Evolutionary conservation across 306 rosid genomes (phyloP).

Genomic region (Fragaria iinumae): DNA sequence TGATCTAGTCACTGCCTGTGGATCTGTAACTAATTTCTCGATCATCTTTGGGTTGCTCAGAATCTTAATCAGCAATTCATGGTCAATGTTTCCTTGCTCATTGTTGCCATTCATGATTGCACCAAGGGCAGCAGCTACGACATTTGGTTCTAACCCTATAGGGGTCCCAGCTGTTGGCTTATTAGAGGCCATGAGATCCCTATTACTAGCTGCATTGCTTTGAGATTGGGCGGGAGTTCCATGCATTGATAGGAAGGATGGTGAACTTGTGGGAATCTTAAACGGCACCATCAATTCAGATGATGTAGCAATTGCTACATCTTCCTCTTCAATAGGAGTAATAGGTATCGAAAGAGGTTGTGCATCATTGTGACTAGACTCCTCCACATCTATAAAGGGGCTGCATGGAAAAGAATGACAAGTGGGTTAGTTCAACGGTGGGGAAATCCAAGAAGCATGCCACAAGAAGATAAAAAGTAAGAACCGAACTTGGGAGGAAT

Average conservation of each 20-base stretch:
- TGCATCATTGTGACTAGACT: slow-evolving; percentile 31
- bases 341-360: slow-evolving; percentile 62
- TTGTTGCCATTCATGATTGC: slow-evolving; percentile 53
- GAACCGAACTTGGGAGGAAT: slow-evolving; percentile 77
- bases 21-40: slow-evolving; percentile 66
- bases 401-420: slow-evolving; percentile 33
- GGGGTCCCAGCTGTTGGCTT: slow-evolving; percentile 26
- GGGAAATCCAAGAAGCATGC: slow-evolving; percentile 8
- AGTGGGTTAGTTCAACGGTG: slow-evolving; percentile 19
- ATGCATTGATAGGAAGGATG: slow-evolving; percentile 29
- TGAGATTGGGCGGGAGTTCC: slow-evolving; percentile 34
- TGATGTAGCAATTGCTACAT: slow-evolving; percentile 37
- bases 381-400: slow-evolving; percentile 54
- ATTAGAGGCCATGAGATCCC: slow-evolving; percentile 15
- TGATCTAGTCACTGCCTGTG: slow-evolving; percentile 43
- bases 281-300: slow-evolving; percentile 29
- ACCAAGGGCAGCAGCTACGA: slow-evolving; percentile 61
- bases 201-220: slow-evolving; percentile 21
- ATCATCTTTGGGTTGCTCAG: slow-evolving; percentile 75
- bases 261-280: slow-evolving; percentile 29
- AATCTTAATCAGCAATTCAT: slow-evolving; percentile 61
- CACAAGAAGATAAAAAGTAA: slow-evolving; percentile 19
- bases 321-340: slow-evolving; percentile 86
- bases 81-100: slow-evolving; percentile 69
- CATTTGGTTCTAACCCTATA: slow-evolving; percentile 40